phyloP scores from a whole-genome alignment of 495 filamentous ascomycete species.

The Friedmanniomyces simplex region DNA sequence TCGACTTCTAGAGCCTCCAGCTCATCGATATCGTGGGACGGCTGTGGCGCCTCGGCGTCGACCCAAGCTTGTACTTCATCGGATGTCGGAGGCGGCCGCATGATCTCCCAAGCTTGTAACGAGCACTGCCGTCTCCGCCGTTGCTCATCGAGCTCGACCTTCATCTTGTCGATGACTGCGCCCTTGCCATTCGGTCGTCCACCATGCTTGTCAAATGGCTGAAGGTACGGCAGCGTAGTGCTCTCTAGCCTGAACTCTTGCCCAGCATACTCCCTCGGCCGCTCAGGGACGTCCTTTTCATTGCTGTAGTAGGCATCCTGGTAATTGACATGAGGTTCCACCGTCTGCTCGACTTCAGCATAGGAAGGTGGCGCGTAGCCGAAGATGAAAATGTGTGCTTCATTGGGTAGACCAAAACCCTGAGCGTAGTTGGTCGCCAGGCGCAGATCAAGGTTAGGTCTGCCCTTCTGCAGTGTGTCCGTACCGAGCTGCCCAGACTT shows the following conservation, averaged over 20 bases:
- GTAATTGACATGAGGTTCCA: conserved; percentile 54
- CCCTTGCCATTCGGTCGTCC: conserved; percentile 42
- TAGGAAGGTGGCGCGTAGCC: conserved; percentile 25
- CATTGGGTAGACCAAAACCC: conserved; percentile 5
- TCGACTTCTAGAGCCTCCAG: conserved; percentile 13
- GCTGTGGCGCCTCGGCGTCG: conserved; percentile 25
- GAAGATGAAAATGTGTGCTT: conserved; percentile 23
- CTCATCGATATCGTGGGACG: not conserved
- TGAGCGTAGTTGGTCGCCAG: conserved; percentile 26
- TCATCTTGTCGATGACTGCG: conserved; percentile 37
- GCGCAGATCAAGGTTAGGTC: conserved; percentile 3
- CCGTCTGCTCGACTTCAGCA: conserved; percentile 27
- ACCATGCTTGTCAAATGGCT: conserved; percentile 63
- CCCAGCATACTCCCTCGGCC: conserved; percentile 74
- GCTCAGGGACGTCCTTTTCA: conserved; percentile 75
- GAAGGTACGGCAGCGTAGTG: conserved; percentile 62
- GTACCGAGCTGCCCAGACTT: not conserved
- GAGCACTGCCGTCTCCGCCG: conserved; percentile 43
- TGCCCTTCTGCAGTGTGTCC: not conserved
- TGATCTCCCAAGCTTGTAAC: conserved; percentile 56
- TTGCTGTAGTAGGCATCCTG: conserved; percentile 80
- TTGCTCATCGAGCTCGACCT: conserved; percentile 41
- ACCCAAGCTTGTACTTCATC: conserved; percentile 65
- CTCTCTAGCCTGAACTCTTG: conserved; percentile 75
- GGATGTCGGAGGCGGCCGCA: conserved; percentile 54